Evolutionary conservation across 768 basidiomycete species (phyloP), one percentile per base, ranked within the genome.

Genomic region (Piloderma croceum): DNA sequence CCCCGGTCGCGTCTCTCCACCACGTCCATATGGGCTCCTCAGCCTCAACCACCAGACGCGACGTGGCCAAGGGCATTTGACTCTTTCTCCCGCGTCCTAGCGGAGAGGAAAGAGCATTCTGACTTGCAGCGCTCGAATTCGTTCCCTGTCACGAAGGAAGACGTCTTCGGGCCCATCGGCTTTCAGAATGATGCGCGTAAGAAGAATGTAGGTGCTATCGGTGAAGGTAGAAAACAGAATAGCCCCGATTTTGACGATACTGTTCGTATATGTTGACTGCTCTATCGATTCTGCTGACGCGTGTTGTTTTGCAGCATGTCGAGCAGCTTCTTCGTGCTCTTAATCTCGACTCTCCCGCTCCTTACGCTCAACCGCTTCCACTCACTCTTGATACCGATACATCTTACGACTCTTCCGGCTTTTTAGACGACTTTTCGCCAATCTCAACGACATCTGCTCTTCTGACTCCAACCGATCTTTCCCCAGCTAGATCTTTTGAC

Each of bases 21-120:
- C 0, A 70, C 70, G 11, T 86, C 84, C 37, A 89, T 90, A 46
- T 90, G 86, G 86, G 87, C 87, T 1, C 86, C 86, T 6, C 83
- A 82, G 55, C 82, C 84, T 3, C 83, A 81, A 57, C 74, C 75
- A 5, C 71, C 74, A 12, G 81, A 81, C 15, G 54, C 68, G 5
- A 72, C 77, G 10, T 90, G 86, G 86, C 81, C 84, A 17, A 70
- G 69, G 44, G 67, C 81, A 25, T 62, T 83, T 24, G 80, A 82
- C 43, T 63, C 80, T 4, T 81, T 81, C 51, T 72, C 73, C 39
- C 71, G 74, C 24, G 69, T 67, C n/a, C n/a, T n/a, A 18, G 64
- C 68, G 7, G 76, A 76, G 53, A 64, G 54, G 31, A 60, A 69
- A 64, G n/a, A 38, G 43, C 29, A 40, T 49, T 23, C 46, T 42